Evolutionary conservation across 1,284 basidiomycete genomes (phyloP).

Genomic region (Tilletia caries): DNA sequence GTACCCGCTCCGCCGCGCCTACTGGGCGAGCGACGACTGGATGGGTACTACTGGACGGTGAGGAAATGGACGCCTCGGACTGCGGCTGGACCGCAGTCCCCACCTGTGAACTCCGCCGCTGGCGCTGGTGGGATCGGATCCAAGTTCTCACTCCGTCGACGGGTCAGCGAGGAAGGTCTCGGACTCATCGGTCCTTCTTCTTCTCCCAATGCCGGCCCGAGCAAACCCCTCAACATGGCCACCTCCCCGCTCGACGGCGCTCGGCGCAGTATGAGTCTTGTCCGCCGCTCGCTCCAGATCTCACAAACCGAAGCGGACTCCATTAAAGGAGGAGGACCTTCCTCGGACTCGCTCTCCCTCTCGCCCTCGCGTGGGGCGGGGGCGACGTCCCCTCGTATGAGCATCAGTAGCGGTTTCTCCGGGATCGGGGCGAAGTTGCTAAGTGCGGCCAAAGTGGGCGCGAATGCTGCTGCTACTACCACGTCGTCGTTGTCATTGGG

Average conservation of each 20-base stretch:
- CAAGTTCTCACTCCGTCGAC: too few species aligned
- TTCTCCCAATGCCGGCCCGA: too few species aligned
- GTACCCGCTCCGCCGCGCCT: constrained; percentile 31
- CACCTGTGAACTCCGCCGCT: background rate
- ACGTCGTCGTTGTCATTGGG: too few species aligned
- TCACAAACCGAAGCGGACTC: background rate
- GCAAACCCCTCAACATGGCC: too few species aligned
- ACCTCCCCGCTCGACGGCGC: too few species aligned
- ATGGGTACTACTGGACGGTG: constrained; percentile 48
- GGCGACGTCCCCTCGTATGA: too few species aligned
- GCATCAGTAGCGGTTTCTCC: background rate
- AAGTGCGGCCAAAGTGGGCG: background rate
- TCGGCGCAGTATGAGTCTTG: too few species aligned
- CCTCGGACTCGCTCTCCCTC: too few species aligned
- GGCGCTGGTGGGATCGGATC: background rate
- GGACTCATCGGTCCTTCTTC: too few species aligned
- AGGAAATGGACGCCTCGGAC: constrained; percentile 33
- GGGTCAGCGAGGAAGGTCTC: too few species aligned
- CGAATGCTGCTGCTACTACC: background rate
- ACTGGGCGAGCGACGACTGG: constrained; percentile 27
- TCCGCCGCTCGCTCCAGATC: too few species aligned
- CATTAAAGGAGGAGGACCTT: background rate
- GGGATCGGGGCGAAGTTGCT: background rate
- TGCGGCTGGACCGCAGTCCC: background rate
- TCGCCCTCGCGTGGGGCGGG: too few species aligned